Percentiles rank a stretch among this genome's conserved stretches.
Conservation (phyloP, 176 grass and related monocot species). For the Avena eriantha region DNA sequence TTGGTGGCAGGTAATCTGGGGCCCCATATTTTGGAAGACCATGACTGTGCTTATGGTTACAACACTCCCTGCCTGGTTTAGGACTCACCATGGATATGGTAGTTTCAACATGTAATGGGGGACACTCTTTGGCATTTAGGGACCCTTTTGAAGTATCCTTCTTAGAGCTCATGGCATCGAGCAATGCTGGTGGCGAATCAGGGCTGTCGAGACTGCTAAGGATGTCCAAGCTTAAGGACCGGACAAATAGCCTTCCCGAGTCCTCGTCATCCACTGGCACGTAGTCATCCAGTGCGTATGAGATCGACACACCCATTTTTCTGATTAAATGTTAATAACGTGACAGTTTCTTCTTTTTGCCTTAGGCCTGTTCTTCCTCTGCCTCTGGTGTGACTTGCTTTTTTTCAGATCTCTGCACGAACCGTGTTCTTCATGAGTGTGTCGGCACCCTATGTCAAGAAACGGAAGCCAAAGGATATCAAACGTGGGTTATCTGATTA, state of each 20-base stretch:
- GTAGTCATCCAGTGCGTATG: constrained; percentile 65
- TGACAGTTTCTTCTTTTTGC: neutral
- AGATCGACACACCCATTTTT: constrained; percentile 77
- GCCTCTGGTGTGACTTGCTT: neutral
- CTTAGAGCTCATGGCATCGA: constrained; percentile 43
- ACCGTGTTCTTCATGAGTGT: neutral
- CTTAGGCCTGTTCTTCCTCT: constrained; percentile 12
- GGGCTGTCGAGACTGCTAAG: constrained; percentile 46
- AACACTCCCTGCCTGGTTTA: constrained; percentile 40
- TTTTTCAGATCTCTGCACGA: constrained; percentile 24
- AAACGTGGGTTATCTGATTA: constrained; percentile 13
- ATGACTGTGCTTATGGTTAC: constrained; percentile 36
- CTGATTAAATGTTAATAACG: constrained; percentile 4
- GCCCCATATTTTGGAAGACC: constrained; percentile 45
- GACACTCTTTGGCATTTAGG: constrained; percentile 59
- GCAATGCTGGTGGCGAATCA: constrained; percentile 37
- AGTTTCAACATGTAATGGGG: constrained; percentile 52
- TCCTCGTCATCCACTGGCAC: constrained; percentile 55
- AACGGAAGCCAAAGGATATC: neutral
- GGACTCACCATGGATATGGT: constrained; percentile 50
- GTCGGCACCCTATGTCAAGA: neutral
- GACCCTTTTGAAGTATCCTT: constrained; percentile 57
- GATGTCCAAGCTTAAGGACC: constrained; percentile 61
- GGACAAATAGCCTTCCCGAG: constrained; percentile 51
- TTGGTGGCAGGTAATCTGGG: constrained; percentile 42